phyloP scores from a whole-genome alignment of 2,329 filamentous ascomycete species.

The Lecanosticta acicola region DNA sequence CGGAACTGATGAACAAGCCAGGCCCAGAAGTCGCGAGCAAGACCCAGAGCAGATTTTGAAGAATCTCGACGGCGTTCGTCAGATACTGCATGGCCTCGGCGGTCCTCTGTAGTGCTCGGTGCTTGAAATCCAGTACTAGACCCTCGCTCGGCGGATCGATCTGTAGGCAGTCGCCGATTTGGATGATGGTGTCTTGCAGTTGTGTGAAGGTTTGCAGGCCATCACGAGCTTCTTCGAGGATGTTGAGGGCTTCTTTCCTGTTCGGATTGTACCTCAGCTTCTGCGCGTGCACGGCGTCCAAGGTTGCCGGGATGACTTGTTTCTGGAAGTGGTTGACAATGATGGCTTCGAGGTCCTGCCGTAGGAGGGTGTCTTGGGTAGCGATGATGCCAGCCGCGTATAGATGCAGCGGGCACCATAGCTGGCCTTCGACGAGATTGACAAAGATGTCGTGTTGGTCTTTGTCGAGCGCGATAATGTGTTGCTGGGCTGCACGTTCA shows the following conservation, averaged over 20 bases:
- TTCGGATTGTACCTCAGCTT: slow-evolving; percentile 19
- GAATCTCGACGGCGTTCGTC: slow-evolving; percentile 27
- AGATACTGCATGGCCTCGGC: slow-evolving; percentile 23
- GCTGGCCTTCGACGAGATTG: slow-evolving; percentile 13
- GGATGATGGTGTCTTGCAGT: slow-evolving; percentile 20
- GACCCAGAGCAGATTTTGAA: slow-evolving; percentile 34
- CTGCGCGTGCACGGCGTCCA: slow-evolving; percentile 13
- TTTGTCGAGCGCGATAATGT: slow-evolving; percentile 12
- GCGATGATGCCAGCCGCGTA: slow-evolving; percentile 24
- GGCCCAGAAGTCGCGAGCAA: slow-evolving; percentile 24
- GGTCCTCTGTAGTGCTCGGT: slow-evolving; percentile 18
- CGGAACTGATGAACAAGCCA: slow-evolving; percentile 30
- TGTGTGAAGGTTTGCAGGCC: slow-evolving; percentile 22
- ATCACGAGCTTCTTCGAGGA: slow-evolving; percentile 22
- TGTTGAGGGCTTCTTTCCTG: slow-evolving; percentile 24
- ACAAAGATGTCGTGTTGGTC: slow-evolving; percentile 11
- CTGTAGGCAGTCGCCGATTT: slow-evolving; percentile 26
- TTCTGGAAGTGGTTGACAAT: slow-evolving; percentile 23
- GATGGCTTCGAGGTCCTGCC: slow-evolving; percentile 26
- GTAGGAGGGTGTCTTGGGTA: slow-evolving; percentile 24
- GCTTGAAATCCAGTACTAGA: slow-evolving; percentile 18
- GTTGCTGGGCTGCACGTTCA: slow-evolving; percentile 11
- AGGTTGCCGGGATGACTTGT: slow-evolving; percentile 20
- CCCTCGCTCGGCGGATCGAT: slow-evolving; percentile 17
- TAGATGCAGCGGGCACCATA: slow-evolving; percentile 26